phyloP scores from a whole-genome alignment of 768 basidiomycete genomes.

The Dentipellis sp. region DNA sequence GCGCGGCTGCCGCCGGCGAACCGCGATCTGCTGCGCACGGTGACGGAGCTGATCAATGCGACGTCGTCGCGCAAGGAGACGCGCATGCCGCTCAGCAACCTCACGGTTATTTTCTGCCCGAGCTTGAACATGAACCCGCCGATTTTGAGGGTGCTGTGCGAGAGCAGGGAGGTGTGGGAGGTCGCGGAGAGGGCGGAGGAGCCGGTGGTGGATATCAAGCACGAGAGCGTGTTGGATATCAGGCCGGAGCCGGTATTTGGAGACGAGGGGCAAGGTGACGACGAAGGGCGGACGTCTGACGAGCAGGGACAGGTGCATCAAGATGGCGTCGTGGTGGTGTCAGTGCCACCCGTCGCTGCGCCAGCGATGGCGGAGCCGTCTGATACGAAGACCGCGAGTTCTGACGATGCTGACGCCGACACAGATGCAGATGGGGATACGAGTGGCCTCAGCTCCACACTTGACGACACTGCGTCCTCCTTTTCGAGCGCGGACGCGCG shows the following conservation, averaged over 20 bases:
- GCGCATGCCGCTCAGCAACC: slow-evolving; percentile 88
- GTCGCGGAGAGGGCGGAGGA: slow-evolving; percentile 16
- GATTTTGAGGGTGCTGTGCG: slow-evolving; percentile 63
- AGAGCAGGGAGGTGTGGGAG: slow-evolving; percentile 61
- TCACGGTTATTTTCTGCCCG: slow-evolving; percentile 83
- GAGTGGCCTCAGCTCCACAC: neutral
- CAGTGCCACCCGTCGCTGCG: neutral
- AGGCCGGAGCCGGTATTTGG: slow-evolving; percentile 1
- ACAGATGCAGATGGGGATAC: neutral
- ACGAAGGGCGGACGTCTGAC: neutral
- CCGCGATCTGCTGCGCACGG: slow-evolving; percentile 74
- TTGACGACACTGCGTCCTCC: slow-evolving; percentile 7
- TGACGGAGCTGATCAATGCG: slow-evolving; percentile 69
- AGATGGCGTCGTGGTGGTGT: neutral
- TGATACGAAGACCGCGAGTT: neutral
- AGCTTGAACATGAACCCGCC: slow-evolving; percentile 74
- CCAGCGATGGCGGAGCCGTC: neutral
- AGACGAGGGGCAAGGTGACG: neutral
- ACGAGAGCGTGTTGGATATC: neutral
- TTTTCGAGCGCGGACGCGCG: slow-evolving; percentile 8
- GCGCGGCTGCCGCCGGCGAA: slow-evolving; percentile 69
- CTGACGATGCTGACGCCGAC: neutral
- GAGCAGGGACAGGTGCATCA: neutral
- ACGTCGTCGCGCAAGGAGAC: slow-evolving; percentile 68
- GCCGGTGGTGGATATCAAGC: neutral